phyloP scores from a whole-genome alignment of 139 green algal species.

The Eudorina sp. region DNA sequence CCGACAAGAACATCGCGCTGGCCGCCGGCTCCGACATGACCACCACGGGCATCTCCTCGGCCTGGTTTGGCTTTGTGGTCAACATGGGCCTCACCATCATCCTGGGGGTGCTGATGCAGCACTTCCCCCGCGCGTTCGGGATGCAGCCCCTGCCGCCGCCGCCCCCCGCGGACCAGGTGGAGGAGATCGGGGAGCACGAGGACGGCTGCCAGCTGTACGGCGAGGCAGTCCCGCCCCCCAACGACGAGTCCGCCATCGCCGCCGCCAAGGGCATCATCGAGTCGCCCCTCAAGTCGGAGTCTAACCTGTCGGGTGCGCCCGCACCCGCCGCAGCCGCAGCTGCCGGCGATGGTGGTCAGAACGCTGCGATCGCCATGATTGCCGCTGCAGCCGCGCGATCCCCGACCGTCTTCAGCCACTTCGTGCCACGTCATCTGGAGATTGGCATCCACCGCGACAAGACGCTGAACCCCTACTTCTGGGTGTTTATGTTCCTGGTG shows the following conservation, averaged over 20 bases:
- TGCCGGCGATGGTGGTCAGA: too few relatives aligned
- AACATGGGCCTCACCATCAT: constrained; percentile 59
- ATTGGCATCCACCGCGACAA: constrained; percentile 52
- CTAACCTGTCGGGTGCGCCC: too few relatives aligned
- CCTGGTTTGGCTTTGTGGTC: constrained; percentile 64
- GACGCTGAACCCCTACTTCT: constrained; percentile 44
- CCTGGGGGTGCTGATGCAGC: constrained; percentile 54
- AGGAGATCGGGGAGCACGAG: constrained; percentile 13
- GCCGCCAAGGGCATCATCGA: constrained; percentile 3
- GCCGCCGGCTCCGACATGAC: constrained; percentile 51
- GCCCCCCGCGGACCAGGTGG: not conserved
- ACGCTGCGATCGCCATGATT: not conserved
- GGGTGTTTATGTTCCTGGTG: constrained; percentile 15
- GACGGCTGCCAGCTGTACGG: not conserved
- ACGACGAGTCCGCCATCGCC: not conserved
- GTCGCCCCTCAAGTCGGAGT: too few relatives aligned
- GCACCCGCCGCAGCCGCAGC: not conserved
- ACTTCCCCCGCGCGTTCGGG: constrained; percentile 25
- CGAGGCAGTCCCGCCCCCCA: not conserved
- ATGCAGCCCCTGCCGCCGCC: not conserved
- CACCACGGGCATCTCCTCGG: constrained; percentile 53
- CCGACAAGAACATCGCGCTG: constrained; percentile 45
- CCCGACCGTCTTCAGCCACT: not conserved
- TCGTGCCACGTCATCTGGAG: constrained; percentile 48
- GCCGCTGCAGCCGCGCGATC: not conserved